Conservation (phyloP, 768 basidiomycete genomes). For the Hygrocybe punicea region DNA sequence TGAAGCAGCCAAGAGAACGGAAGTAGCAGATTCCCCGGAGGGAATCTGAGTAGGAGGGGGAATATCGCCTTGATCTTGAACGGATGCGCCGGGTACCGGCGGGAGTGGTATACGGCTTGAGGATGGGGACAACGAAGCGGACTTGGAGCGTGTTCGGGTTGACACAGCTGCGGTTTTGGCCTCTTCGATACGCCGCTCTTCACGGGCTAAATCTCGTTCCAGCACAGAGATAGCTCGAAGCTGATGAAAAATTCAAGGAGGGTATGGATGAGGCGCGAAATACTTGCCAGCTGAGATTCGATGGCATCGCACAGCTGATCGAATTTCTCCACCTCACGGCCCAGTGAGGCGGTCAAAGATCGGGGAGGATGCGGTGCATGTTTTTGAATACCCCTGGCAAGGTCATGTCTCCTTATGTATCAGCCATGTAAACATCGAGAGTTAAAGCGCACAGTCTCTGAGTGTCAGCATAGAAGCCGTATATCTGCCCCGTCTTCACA, state of each 20-base stretch:
- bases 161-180: conserved; percentile 32
- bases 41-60: conserved; percentile 26
- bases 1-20: conserved; percentile 28
- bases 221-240: conserved; percentile 68
- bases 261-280: conserved; percentile 1
- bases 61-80: conserved; percentile 22
- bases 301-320: conserved; percentile 78
- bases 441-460: conserved; percentile 59
- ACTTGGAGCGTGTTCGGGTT: conserved; percentile 10
- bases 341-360: conserved; percentile 60
- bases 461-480: conserved; percentile 64
- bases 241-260: conserved; percentile 34
- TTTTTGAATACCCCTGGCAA: conserved; percentile 52
- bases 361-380: conserved; percentile 61
- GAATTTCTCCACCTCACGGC: conserved; percentile 73
- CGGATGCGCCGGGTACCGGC: conserved; percentile 9
- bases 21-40: conserved; percentile 12
- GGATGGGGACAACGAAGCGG: conserved; percentile 4
- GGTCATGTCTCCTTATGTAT: neutral
- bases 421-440: no score
- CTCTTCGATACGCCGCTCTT: conserved; percentile 53
- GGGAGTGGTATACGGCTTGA: conserved; percentile 18
- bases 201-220: conserved; percentile 63
- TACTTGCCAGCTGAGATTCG: conserved; percentile 64
- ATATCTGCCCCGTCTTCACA: conserved; percentile 68